Percentiles rank a stretch among this genome's conserved stretches.
These are phyloP conservation scores for Podospora pseudopauciseta DNA, from an alignment of 495 filamentous ascomycete species.

Conservation along the genomic window DNA sequence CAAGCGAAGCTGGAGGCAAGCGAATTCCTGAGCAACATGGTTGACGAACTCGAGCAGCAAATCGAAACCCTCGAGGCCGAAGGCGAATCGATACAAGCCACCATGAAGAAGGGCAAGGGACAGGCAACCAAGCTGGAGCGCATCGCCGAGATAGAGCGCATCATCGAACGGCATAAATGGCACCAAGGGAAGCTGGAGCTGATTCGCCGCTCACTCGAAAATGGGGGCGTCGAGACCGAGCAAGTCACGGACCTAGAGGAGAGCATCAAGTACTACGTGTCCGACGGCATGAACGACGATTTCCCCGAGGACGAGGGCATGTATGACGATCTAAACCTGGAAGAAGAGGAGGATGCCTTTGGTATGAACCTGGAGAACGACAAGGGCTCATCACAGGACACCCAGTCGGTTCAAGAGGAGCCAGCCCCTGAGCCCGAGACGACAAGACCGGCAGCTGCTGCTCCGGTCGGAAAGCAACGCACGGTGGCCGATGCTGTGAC, in stretches of 20 bases:
- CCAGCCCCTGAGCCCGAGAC: conserved; percentile 56
- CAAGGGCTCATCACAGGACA: conserved; percentile 88
- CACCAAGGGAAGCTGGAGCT: conserved; percentile 91
- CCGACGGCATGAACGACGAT: conserved; percentile 81
- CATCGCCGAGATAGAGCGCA: conserved; percentile 75
- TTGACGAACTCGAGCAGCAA: conserved; percentile 90
- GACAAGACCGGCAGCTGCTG: conserved; percentile 46
- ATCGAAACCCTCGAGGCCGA: conserved; percentile 92
- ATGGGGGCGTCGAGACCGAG: conserved; percentile 81
- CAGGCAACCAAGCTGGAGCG: conserved; percentile 78
- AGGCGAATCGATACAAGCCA: conserved; percentile 77
- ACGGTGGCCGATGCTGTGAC: conserved; percentile 48
- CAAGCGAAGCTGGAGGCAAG: conserved; percentile 82
- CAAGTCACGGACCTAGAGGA: conserved; percentile 86
- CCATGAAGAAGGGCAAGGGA: conserved; percentile 90
- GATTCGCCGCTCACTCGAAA: conserved; percentile 82
- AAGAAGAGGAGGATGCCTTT: conserved; percentile 82
- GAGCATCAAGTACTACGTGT: conserved; percentile 89
- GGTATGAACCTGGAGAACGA: conserved; percentile 82
- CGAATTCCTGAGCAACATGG: conserved; percentile 79
- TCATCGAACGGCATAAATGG: conserved; percentile 93
- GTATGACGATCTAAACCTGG: conserved; percentile 90
- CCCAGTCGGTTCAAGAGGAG: conserved; percentile 88
- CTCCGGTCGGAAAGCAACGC: conserved; percentile 48
- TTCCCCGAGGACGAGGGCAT: conserved; percentile 86